Conservation (phyloP, 140 eudicot genomes). For the Erigeron philadelphicus region DNA sequence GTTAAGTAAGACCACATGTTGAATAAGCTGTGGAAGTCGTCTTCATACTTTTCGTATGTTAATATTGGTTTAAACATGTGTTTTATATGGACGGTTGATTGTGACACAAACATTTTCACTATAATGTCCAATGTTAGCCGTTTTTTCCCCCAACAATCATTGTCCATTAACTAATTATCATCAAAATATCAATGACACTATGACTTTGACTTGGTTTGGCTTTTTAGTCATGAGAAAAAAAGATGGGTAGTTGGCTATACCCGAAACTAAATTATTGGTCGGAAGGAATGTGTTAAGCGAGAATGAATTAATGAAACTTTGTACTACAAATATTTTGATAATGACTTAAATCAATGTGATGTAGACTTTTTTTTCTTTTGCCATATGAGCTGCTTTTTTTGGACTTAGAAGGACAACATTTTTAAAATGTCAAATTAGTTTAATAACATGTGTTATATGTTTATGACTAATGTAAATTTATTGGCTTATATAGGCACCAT, state of each 20-base stretch:
- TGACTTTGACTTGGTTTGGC: slow-evolving; percentile 24
- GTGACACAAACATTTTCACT: slow-evolving; percentile 11
- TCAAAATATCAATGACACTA: slow-evolving; percentile 1
- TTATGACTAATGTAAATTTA: background rate
- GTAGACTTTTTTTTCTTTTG: slow-evolving; percentile 7
- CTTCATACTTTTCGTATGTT: slow-evolving; percentile 31
- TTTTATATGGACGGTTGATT: slow-evolving; percentile 17
- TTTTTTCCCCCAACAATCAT: slow-evolving; percentile 3
- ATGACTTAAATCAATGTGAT: slow-evolving; percentile 6
- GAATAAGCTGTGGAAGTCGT: slow-evolving; percentile 24
- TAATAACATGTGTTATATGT: background rate
- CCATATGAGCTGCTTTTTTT: background rate
- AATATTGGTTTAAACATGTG: slow-evolving; percentile 22
- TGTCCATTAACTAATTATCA: slow-evolving; percentile 8
- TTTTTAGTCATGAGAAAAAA: slow-evolving; percentile 5
- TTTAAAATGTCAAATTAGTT: background rate
- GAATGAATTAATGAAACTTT: background rate
- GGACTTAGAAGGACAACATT: background rate
- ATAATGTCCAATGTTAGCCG: background rate
- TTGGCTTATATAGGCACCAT: slow-evolving; percentile 61
- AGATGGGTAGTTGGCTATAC: slow-evolving; percentile 18
- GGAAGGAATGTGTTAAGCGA: background rate
- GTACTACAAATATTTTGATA: background rate
- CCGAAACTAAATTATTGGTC: background rate
- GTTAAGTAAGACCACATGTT: slow-evolving; percentile 22